Percentiles rank a stretch among this genome's conserved stretches.
Evolutionary conservation across 306 rosid species (phyloP).

Genomic region (Adenanthera pavonina): DNA sequence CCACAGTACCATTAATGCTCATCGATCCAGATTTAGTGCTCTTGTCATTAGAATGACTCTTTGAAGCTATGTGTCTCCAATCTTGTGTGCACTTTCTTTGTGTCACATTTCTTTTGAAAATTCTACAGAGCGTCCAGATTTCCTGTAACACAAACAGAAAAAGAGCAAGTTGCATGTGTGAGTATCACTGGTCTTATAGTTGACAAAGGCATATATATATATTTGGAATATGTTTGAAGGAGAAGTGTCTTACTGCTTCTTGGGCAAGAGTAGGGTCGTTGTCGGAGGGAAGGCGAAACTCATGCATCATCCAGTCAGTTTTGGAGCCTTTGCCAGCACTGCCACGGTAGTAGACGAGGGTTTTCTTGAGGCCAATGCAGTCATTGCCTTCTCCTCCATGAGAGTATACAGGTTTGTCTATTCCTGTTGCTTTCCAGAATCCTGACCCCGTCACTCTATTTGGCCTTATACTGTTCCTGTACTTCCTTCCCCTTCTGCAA

Average conservation of each 20-base stretch:
- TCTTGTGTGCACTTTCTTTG: conserved; percentile 60
- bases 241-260: conserved; percentile 67
- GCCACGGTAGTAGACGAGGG: conserved; percentile 86
- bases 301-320: conserved; percentile 99
- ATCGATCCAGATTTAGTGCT: conserved; percentile 26
- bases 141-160: conserved; percentile 57
- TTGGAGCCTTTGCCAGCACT: conserved; percentile 92
- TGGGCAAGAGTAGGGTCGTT: conserved; percentile 17
- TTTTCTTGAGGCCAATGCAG: conserved; percentile 88
- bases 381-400: conserved; percentile 49
- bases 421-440: conserved; percentile 96
- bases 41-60: conserved; percentile 40
- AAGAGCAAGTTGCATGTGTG: neutral
- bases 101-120: conserved; percentile 70
- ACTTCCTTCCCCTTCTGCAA: conserved; percentile 91
- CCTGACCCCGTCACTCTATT: conserved; percentile 88
- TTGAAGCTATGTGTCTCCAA: conserved; percentile 51
- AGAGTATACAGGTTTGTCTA: conserved; percentile 54
- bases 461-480: conserved; percentile 86
- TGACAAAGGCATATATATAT: neutral
- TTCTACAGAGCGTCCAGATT: conserved; percentile 92
- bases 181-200: neutral
- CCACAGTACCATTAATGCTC: conserved; percentile 23
- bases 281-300: conserved; percentile 75
- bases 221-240: no score